Evolutionary conservation across 768 basidiomycete species (phyloP).

Genomic region (Mycena amicta): DNA sequence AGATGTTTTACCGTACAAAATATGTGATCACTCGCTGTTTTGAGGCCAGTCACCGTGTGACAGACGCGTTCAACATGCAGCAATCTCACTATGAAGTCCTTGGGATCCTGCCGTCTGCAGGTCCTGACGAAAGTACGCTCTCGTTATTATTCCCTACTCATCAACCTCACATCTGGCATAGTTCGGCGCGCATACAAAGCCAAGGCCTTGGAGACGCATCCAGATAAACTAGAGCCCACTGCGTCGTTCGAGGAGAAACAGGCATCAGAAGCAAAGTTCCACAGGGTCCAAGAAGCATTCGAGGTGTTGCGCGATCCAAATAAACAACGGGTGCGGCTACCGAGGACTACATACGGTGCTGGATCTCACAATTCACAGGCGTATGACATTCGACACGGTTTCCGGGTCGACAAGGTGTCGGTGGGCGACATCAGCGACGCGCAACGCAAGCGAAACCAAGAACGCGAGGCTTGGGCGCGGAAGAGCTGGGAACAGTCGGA

Average conservation of each 20-base stretch:
- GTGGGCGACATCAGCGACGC: constrained; percentile 36
- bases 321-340: constrained; percentile 53
- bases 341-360: not conserved
- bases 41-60: too few species aligned
- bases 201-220: constrained; percentile 71
- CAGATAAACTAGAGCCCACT: too few species aligned
- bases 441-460: constrained; percentile 44
- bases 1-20: constrained; percentile 30
- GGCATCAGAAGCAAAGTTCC: constrained; percentile 59
- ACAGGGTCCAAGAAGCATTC: constrained; percentile 67
- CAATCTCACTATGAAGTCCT: constrained; percentile 27
- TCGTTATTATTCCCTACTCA: not conserved
- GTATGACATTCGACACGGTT: constrained; percentile 46
- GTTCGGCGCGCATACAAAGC: constrained; percentile 71
- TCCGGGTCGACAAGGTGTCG: constrained; percentile 27
- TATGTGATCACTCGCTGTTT: too few species aligned
- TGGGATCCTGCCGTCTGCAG: constrained; percentile 22
- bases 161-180: constrained; percentile 26
- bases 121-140: constrained; percentile 28
- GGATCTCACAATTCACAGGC: constrained; percentile 32
- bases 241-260: constrained; percentile 55
- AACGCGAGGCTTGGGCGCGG: constrained; percentile 57
- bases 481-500: constrained; percentile 51
- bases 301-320: constrained; percentile 56
- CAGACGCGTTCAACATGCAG: too few species aligned